phyloP scores from a whole-genome alignment of 2,329 filamentous ascomycete genomes.

The Fusarium incarnatum region DNA sequence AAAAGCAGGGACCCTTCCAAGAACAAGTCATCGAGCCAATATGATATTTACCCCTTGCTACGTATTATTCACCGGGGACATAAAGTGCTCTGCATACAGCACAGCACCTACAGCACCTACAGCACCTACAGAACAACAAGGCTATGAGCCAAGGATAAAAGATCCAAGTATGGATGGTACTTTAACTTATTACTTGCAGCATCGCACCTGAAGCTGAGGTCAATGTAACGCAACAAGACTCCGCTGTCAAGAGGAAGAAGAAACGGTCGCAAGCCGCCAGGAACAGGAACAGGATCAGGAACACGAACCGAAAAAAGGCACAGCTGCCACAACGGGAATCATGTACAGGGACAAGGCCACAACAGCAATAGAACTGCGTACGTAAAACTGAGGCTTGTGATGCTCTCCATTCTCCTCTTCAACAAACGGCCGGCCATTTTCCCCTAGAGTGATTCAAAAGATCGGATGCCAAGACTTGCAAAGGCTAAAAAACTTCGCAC shows the following conservation, averaged over 20 bases:
- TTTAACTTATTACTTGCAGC: slow-evolving; percentile 7
- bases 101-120: neutral
- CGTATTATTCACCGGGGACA: neutral
- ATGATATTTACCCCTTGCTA: slow-evolving; percentile 24
- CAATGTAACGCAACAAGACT: slow-evolving; percentile 44
- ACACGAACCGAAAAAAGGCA: slow-evolving; percentile 2
- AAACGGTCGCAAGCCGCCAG: slow-evolving; percentile 24
- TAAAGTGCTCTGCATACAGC: neutral
- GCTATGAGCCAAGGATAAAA: neutral
- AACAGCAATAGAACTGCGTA: neutral
- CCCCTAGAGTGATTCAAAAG: slow-evolving; percentile 9
- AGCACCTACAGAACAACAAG: neutral
- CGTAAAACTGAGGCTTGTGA: neutral
- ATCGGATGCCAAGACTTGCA: slow-evolving; percentile 47
- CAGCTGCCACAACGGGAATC: neutral
- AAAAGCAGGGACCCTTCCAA: slow-evolving; percentile 25
- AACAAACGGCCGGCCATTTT: slow-evolving; percentile 19
- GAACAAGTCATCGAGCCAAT: slow-evolving; percentile 10
- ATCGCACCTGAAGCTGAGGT: slow-evolving; percentile 48
- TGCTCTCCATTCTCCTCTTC: neutral
- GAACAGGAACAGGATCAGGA: slow-evolving; percentile 3
- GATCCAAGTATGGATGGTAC: neutral
- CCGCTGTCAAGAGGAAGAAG: slow-evolving; percentile 25
- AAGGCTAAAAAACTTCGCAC: slow-evolving; percentile 30
- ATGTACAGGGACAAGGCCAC: slow-evolving; percentile 1